A percentile compares a stretch with the other conserved stretches of the same genome.
Conservation (phyloP, 257 asterid species). For the Solanum rostratum region DNA sequence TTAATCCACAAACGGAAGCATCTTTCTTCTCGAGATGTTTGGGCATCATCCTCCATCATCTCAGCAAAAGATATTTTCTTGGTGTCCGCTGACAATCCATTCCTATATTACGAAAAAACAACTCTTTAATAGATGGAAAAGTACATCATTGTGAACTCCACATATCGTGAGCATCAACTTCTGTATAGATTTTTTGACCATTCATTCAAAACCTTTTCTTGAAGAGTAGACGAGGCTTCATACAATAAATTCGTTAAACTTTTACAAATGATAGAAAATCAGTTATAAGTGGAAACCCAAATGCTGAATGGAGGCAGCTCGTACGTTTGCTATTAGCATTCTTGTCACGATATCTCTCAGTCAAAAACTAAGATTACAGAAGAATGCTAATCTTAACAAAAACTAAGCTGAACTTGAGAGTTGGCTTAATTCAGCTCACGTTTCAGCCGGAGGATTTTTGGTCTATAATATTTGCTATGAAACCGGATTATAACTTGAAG, state of each 20-base stretch:
- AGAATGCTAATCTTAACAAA: background rate
- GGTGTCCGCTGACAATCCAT: slow-evolving; percentile 63
- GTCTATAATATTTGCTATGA: background rate
- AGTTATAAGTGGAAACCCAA: background rate
- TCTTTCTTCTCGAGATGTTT: slow-evolving; percentile 92
- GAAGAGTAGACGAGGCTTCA: background rate
- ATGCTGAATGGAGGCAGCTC: background rate
- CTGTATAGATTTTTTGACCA: background rate
- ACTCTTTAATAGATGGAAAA: background rate
- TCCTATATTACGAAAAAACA: slow-evolving; percentile 22
- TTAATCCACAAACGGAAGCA: slow-evolving; percentile 94
- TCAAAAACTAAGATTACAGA: background rate
- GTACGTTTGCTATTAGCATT: background rate
- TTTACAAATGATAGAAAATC: background rate
- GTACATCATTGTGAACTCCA: background rate
- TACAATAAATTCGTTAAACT: background rate
- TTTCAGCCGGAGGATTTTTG: background rate
- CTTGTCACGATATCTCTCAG: background rate
- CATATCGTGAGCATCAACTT: background rate
- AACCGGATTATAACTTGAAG: background rate
- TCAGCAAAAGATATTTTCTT: slow-evolving; percentile 55
- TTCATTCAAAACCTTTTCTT: background rate
- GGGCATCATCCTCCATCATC: slow-evolving; percentile 88
- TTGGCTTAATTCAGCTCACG: background rate
- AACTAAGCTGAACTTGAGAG: background rate